These are phyloP conservation scores for Trichoderma asperellum DNA, from an alignment of 2,329 filamentous ascomycete species.

Conservation along the genomic window DNA sequence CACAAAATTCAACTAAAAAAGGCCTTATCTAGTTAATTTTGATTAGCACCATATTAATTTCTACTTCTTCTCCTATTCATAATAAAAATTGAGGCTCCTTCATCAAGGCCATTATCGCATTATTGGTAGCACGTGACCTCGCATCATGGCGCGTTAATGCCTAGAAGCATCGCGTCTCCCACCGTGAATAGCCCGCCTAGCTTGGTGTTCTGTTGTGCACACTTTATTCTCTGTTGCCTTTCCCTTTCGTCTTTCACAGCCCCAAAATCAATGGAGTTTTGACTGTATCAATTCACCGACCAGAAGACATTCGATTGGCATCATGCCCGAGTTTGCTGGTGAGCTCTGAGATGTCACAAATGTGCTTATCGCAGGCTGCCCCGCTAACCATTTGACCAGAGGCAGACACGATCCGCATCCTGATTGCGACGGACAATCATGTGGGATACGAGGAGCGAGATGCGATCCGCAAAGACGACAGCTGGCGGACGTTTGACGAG, in stretches of 20 bases:
- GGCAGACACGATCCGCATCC: conserved; percentile 88
- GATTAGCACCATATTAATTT: not conserved
- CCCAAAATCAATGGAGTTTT: not conserved
- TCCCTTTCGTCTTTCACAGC: not conserved
- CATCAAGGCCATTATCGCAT: not conserved
- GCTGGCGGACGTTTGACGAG: conserved; percentile 95
- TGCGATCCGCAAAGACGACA: conserved; percentile 92
- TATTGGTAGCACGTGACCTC: conserved; percentile 38
- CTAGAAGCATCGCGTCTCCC: conserved; percentile 28
- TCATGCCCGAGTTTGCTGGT: conserved; percentile 42
- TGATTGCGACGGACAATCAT: conserved; percentile 96
- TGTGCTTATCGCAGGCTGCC: conserved; percentile 7
- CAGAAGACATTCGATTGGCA: not conserved
- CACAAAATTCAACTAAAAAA: not conserved
- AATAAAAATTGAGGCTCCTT: not conserved
- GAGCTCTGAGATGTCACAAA: conserved; percentile 9
- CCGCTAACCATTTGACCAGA: conserved; percentile 40
- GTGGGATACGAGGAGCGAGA: conserved; percentile 96
- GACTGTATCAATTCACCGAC: not conserved
- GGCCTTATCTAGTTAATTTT: not conserved
- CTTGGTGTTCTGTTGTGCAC: not conserved
- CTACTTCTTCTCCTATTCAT: not conserved
- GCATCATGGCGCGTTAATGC: conserved; percentile 36
- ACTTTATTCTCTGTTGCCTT: not conserved
- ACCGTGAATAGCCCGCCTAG: conserved; percentile 4